Evolutionary conservation across 2,329 filamentous ascomycete genomes (phyloP).

Genomic region (Scleromitrula shiraiana): DNA sequence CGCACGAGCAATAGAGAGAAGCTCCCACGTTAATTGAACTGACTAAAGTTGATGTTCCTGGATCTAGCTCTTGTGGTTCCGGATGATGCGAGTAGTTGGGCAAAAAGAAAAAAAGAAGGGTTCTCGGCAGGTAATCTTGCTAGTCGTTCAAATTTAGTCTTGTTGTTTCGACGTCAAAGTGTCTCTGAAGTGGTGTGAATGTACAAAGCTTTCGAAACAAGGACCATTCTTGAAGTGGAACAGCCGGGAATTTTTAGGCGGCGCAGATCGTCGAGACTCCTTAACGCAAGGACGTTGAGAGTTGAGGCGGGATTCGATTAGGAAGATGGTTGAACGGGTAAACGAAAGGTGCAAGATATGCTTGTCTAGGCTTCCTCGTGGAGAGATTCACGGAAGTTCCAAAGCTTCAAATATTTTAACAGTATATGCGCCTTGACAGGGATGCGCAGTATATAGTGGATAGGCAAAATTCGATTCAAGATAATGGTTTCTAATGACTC

Average conservation of each 20-base stretch:
- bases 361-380: not conserved
- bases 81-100: conserved; percentile 23
- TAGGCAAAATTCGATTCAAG: not conserved
- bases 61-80: conserved; percentile 12
- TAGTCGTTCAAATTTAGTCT: conserved; percentile 18
- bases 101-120: conserved; percentile 18
- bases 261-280: conserved; percentile 15
- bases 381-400: not conserved
- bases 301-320: conserved; percentile 8
- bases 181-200: conserved; percentile 13
- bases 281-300: conserved; percentile 7
- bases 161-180: conserved; percentile 29
- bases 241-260: conserved; percentile 11
- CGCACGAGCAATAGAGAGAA: conserved; percentile 20
- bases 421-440: not conserved
- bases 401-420: conserved; percentile 3
- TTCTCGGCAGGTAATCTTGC: conserved; percentile 16
- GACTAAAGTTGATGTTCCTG: conserved; percentile 14
- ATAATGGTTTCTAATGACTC: not conserved
- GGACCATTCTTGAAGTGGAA: conserved; percentile 25
- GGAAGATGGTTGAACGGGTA: conserved; percentile 3
- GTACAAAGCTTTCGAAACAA: conserved; percentile 26
- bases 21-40: not conserved
- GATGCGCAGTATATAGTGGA: not conserved
- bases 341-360: not conserved